Conservation (phyloP, 176 grass and related monocot species). For the Aegilops tauschii region DNA sequence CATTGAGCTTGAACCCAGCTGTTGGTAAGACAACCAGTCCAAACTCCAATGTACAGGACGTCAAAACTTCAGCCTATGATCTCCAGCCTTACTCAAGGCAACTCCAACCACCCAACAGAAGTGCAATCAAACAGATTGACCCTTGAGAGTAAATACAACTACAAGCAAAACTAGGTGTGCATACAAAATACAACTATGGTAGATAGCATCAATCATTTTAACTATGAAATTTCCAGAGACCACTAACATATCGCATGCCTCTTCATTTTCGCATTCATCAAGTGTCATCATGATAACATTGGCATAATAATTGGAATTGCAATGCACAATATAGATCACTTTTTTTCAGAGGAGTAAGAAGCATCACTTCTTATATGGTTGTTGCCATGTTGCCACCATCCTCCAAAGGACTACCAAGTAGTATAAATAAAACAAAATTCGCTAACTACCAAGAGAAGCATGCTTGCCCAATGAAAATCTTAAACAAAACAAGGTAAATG, state of each 20-base stretch:
- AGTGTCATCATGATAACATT: neutral
- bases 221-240: neutral
- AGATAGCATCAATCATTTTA: neutral
- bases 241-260: neutral
- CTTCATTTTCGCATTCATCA: neutral
- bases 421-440: neutral
- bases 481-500: neutral
- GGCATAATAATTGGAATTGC: neutral
- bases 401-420: neutral
- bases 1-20: too few relatives aligned
- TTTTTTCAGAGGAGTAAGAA: neutral
- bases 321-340: neutral
- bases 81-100: neutral
- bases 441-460: neutral
- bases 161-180: neutral
- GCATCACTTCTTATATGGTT: neutral
- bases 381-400: neutral
- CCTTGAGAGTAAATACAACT: neutral
- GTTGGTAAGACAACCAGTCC: neutral
- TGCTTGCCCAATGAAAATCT: neutral
- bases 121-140: neutral
- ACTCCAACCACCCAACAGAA: slow-evolving; percentile 1
- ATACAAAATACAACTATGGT: neutral
- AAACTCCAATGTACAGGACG: neutral
- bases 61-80: neutral